phyloP scores from a whole-genome alignment of 345 rosid genomes.

The Syzygium jambos region DNA sequence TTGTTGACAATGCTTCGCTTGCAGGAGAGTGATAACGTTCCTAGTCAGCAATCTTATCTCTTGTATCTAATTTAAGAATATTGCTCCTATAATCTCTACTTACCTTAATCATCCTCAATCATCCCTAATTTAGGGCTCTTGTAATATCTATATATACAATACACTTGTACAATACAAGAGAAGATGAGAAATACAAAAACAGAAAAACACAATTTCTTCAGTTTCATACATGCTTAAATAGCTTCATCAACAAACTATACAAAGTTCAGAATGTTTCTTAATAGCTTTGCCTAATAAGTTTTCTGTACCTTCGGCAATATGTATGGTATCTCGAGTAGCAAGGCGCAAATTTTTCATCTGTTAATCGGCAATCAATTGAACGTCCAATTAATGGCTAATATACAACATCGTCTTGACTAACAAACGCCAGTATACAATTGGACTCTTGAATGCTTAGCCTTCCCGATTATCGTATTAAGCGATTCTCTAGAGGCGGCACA shows the following conservation, averaged over 20 bases:
- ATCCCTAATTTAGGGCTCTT: no score
- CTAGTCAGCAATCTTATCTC: no score
- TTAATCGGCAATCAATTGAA: not conserved
- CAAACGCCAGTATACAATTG: not conserved
- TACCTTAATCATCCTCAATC: no score
- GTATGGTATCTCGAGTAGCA: not conserved
- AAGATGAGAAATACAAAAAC: no score
- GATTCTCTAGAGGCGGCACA: not conserved
- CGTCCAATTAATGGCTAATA: accelerated
- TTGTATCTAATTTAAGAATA: no score
- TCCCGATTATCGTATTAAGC: not conserved
- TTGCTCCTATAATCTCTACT: no score
- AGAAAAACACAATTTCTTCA: no score
- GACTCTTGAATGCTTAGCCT: not conserved
- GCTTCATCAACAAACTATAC: not conserved
- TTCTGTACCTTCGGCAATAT: not conserved
- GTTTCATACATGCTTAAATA: not conserved
- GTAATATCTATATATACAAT: no score
- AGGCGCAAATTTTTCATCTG: not conserved
- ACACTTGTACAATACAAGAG: no score
- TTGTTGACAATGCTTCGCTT: no score
- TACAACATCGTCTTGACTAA: not conserved
- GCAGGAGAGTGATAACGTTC: no score
- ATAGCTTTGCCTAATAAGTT: not conserved
- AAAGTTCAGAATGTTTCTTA: not conserved